A percentile compares a stretch with the other conserved stretches of the same genome.
These are phyloP conservation scores for Auricularia heimuer DNA, from an alignment of 768 basidiomycete species.

Conservation along the genomic window DNA sequence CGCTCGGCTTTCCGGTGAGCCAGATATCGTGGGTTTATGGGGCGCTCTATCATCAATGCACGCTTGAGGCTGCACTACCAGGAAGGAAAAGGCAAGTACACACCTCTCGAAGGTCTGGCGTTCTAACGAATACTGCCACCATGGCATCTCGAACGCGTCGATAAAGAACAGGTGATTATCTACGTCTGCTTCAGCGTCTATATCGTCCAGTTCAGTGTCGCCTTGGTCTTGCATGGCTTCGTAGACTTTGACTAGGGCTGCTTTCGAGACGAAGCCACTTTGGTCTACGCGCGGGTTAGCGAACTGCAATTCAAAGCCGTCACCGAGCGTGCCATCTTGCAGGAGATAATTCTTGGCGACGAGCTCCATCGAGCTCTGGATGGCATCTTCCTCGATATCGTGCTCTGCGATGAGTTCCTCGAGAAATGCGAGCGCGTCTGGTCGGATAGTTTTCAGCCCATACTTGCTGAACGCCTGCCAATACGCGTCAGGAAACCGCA, in stretches of 20 bases:
- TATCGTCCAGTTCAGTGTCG: slow-evolving; percentile 31
- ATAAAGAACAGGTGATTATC: slow-evolving; percentile 75
- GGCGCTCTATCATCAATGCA: slow-evolving; percentile 25
- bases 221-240: slow-evolving; percentile 62
- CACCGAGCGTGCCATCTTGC: slow-evolving; percentile 56
- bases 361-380: slow-evolving; percentile 67
- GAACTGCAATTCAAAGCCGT: neutral
- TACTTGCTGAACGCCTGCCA: slow-evolving; percentile 76
- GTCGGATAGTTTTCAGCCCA: slow-evolving; percentile 68
- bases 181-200: slow-evolving; percentile 63
- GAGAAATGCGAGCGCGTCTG: slow-evolving; percentile 62
- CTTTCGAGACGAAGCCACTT: slow-evolving; percentile 38
- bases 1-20: slow-evolving; percentile 74
- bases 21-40: slow-evolving; percentile 57
- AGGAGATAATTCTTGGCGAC: slow-evolving; percentile 82
- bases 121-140: slow-evolving; percentile 84
- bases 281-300: neutral
- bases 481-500: slow-evolving; percentile 1
- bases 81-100: slow-evolving; percentile 11
- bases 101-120: slow-evolving; percentile 84
- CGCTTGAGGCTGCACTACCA: slow-evolving; percentile 2
- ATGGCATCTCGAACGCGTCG: slow-evolving; percentile 92
- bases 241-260: slow-evolving; percentile 62
- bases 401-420: slow-evolving; percentile 64
- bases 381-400: slow-evolving; percentile 58